Base-by-base conservation (phyloP, 2,329 filamentous ascomycete species). In the Arthrinium phaeospermum region DNA sequence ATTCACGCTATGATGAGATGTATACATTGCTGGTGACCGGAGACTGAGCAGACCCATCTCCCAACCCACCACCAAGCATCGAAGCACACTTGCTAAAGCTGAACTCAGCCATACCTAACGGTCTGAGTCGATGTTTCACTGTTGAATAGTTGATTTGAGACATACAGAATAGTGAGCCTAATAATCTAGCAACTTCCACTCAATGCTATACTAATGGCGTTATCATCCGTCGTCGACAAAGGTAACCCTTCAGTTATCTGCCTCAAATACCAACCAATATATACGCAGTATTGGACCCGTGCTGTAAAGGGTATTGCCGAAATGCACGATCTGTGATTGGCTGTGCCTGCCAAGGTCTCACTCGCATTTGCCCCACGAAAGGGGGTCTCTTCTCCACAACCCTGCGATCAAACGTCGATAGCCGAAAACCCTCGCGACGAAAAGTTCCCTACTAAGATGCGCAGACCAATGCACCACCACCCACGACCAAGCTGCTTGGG, bases 341-440 rank as follows among this genome's bases (percentile, higher is more conserved):
- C n/a, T 51, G n/a, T 7, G 10, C 3, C 6, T 37, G 19, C 19
- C 27, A 22, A 57, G 24, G 14, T 7, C 51, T 22, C 14, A 7
- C 53, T 61, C 53, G 53, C 53, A 61, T 61, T 37, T 61, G 53
- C 53, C 53, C 53, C 53, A 37, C 53, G 53, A 61, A 22, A 61
- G 30, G 30, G 30, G 53, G 30, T n/a, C 30, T 13, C 51, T 8
- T 57, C 51, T 57, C 51, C 51, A 61, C 53, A 12, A 6, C 53
- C 27, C 22, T 5, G 27, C 4, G 34, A 16, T 14, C 49, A 4
- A 34, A 34, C 1, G 5, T 19, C 51, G 24, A 34, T 34, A 30
- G 24, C 24, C 14, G 14, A 7, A 34, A 1, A 34, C 14, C 27
- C 16, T 22, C 27, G 5, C 30, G 30, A 61, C 53, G 53, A 61